Evolutionary conservation across 495 filamentous ascomycete species (phyloP).

Genomic region (Lasiosphaeriaceae sp.): DNA sequence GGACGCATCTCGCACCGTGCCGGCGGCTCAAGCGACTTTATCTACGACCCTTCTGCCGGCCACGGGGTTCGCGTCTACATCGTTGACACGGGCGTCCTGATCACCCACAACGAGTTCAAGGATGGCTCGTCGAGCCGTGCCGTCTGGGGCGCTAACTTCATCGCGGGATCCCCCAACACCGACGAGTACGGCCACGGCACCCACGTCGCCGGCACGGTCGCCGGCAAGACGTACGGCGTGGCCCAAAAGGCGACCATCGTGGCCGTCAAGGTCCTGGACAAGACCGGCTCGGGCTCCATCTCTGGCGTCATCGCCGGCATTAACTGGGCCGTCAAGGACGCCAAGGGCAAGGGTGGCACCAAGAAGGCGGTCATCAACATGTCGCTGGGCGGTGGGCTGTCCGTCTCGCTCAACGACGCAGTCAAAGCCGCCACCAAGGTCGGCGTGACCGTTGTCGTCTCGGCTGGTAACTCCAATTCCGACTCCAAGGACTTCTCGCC

Average conservation of each 20-base stretch:
- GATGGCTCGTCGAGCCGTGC: conserved; percentile 37
- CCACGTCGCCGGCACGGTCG: conserved; percentile 61
- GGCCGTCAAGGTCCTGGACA: conserved; percentile 62
- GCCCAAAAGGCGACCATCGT: conserved; percentile 60
- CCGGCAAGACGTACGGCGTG: conserved; percentile 56
- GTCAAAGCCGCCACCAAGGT: conserved; percentile 41
- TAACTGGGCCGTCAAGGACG: conserved; percentile 51
- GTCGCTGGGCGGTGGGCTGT: conserved; percentile 51
- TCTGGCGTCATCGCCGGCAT: conserved; percentile 49
- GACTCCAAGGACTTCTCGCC: conserved; percentile 43
- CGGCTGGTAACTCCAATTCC: conserved; percentile 47
- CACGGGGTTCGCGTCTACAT: conserved; percentile 40
- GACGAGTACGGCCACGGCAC: conserved; percentile 62
- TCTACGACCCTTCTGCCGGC: conserved; percentile 18
- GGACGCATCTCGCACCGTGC: conserved; percentile 50
- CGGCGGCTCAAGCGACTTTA: conserved; percentile 38
- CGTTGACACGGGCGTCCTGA: conserved; percentile 55
- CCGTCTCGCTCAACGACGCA: conserved; percentile 50
- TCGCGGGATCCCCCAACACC: conserved; percentile 35
- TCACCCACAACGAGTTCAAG: conserved; percentile 48
- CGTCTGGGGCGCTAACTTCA: conserved; percentile 52
- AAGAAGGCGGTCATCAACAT: conserved; percentile 47
- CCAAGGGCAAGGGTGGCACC: conserved; percentile 29
- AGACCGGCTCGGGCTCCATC: conserved; percentile 37
- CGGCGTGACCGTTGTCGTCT: conserved; percentile 50